phyloP scores from a whole-genome alignment of 1,284 basidiomycete genomes.

The Erythrobasidium hasegawianum region DNA sequence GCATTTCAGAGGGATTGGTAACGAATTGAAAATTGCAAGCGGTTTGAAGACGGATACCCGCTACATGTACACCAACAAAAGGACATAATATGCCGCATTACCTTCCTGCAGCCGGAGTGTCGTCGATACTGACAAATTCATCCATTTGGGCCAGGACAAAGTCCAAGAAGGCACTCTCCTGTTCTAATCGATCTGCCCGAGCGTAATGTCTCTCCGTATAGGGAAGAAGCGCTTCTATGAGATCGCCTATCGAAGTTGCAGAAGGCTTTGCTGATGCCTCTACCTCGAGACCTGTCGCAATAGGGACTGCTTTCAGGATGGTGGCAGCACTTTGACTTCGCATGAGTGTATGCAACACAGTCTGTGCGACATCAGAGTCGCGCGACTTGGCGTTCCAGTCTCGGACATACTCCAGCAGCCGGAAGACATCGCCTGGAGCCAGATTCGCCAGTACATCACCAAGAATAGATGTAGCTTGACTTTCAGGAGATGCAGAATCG shows the following conservation, averaged over 20 bases:
- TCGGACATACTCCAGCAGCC: slow-evolving; percentile 74
- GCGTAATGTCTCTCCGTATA: slow-evolving; percentile 90
- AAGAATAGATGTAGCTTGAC: slow-evolving; percentile 4
- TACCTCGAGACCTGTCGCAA: slow-evolving; percentile 3
- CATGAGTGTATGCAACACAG: slow-evolving; percentile 74
- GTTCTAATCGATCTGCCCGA: slow-evolving; percentile 77
- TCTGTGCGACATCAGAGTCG: slow-evolving; percentile 81
- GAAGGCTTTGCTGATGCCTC: background rate
- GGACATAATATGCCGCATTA: background rate
- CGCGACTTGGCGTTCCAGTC: slow-evolving; percentile 92
- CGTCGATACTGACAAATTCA: slow-evolving; percentile 14
- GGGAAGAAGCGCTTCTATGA: slow-evolving; percentile 80
- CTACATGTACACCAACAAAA: slow-evolving; percentile 1
- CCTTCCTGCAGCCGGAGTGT: background rate
- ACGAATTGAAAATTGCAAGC: no score
- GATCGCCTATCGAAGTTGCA: slow-evolving; percentile 51
- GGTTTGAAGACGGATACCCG: no score
- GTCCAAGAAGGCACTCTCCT: slow-evolving; percentile 91
- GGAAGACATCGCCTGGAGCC: slow-evolving; percentile 67
- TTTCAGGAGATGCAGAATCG: background rate
- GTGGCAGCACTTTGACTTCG: slow-evolving; percentile 35
- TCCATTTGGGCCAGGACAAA: slow-evolving; percentile 60
- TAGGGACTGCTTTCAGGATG: slow-evolving; percentile 20
- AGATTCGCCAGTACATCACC: slow-evolving; percentile 67
- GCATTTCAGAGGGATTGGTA: no score